Conservation (phyloP, 805 yeast species). For the Ogataea paraovalis region DNA sequence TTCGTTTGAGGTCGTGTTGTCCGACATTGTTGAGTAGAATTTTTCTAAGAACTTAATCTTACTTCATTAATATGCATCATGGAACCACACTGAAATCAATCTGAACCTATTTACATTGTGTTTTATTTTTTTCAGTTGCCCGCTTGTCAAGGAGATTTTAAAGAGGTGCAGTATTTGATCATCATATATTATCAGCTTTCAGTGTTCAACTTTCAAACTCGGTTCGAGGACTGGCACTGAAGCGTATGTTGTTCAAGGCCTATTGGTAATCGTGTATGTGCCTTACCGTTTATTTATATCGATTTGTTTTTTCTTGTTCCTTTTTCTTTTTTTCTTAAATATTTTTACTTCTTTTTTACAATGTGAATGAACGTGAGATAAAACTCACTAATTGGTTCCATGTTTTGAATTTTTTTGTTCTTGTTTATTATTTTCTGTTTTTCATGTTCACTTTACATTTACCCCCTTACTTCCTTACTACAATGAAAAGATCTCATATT, state of each 20-base stretch:
- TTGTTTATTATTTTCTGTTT: background rate
- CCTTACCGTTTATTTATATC: background rate
- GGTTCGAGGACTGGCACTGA: background rate
- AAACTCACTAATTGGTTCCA: too few relatives aligned
- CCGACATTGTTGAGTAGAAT: conserved; percentile 2
- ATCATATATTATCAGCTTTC: too few relatives aligned
- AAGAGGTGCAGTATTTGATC: too few relatives aligned
- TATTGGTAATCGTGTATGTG: background rate
- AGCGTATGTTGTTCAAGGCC: background rate
- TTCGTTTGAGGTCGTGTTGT: conserved; percentile 44
- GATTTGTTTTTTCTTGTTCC: background rate
- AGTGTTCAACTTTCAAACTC: background rate
- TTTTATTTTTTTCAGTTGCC: conserved; percentile 20
- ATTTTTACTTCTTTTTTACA: background rate
- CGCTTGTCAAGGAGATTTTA: too few relatives aligned
- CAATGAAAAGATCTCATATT: background rate
- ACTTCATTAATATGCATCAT: background rate
- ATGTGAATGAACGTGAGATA: background rate
- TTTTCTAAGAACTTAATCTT: too few relatives aligned
- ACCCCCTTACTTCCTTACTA: background rate
- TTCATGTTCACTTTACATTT: background rate
- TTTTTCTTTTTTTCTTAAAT: background rate
- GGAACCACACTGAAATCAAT: background rate
- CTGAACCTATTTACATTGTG: conserved; percentile 1
- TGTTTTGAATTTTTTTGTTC: background rate